Percentiles rank a stretch among this genome's conserved stretches.
These are phyloP conservation scores for Coniochaeta sp. DNA, from an alignment of 2,329 filamentous ascomycete species.

Conservation along the genomic window DNA sequence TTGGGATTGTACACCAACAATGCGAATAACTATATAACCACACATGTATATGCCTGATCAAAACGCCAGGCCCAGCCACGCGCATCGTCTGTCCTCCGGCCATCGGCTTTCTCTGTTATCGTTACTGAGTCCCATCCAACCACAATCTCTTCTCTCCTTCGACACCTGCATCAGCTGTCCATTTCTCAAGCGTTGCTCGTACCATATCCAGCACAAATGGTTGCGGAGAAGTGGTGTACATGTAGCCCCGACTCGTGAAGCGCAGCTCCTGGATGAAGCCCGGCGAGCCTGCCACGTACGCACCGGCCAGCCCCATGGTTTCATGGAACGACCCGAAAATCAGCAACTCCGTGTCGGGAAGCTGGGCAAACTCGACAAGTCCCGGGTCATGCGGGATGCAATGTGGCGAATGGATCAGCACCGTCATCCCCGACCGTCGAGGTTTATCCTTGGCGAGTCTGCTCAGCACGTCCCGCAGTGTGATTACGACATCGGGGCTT, in stretches of 20 bases:
- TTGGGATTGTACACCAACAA: no score
- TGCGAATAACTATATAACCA: no score
- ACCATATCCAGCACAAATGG: conserved; percentile 9
- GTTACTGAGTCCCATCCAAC: not conserved
- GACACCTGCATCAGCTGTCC: not conserved
- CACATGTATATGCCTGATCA: not conserved
- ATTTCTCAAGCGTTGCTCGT: conserved; percentile 2
- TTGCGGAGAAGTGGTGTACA: conserved; percentile 7
- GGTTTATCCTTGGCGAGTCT: not conserved
- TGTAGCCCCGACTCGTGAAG: conserved; percentile 7
- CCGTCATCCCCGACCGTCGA: not conserved
- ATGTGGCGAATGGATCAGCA: conserved; percentile 7
- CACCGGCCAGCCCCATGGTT: conserved; percentile 4
- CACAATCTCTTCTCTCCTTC: not conserved
- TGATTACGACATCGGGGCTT: not conserved
- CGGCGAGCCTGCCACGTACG: conserved; percentile 6
- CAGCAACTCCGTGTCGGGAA: not conserved
- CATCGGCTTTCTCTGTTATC: not conserved
- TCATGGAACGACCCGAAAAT: conserved; percentile 6
- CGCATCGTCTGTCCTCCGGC: not conserved
- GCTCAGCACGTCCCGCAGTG: not conserved
- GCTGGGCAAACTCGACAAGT: not conserved
- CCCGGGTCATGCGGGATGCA: not conserved
- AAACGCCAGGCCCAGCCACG: not conserved
- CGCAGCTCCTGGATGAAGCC: conserved; percentile 7